A percentile compares a stretch with the other conserved stretches of the same genome.
Evolutionary conservation across 2,329 filamentous ascomycete species (phyloP).

Genomic region (Triangularia setosa): DNA sequence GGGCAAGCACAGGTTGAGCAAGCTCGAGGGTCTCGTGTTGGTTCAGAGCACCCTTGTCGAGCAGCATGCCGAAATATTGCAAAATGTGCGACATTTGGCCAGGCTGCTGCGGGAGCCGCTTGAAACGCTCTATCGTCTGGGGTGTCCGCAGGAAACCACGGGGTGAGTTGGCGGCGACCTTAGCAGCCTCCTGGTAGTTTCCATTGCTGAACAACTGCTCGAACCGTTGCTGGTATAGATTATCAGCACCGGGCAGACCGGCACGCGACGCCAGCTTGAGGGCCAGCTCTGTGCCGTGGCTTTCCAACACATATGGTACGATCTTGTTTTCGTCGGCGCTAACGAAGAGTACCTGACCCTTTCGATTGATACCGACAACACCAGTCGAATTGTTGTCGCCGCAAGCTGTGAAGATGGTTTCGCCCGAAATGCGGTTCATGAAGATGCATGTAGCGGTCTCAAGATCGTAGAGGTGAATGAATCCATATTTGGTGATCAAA

Average conservation of each 20-base stretch:
- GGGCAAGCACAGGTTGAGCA: slow-evolving; percentile 83
- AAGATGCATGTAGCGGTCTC: slow-evolving; percentile 95
- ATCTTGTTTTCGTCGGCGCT: slow-evolving; percentile 88
- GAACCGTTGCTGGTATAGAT: slow-evolving; percentile 89
- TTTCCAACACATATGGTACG: slow-evolving; percentile 92
- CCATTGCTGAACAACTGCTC: slow-evolving; percentile 78
- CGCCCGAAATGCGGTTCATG: slow-evolving; percentile 99
- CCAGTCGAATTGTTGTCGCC: slow-evolving; percentile 79
- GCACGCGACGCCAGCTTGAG: slow-evolving; percentile 95
- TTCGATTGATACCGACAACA: slow-evolving; percentile 92
- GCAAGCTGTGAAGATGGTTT: slow-evolving; percentile 96
- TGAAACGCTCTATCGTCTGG: slow-evolving; percentile 95
- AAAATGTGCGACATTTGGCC: slow-evolving; percentile 91
- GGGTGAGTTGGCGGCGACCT: slow-evolving; percentile 94
- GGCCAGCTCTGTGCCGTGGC: slow-evolving; percentile 89
- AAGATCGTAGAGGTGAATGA: slow-evolving; percentile 97
- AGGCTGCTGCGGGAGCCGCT: slow-evolving; percentile 73
- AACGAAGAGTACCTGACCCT: slow-evolving; percentile 93
- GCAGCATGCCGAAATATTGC: slow-evolving; percentile 95
- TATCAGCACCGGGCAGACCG: slow-evolving; percentile 88
- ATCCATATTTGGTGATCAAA: slow-evolving; percentile 97
- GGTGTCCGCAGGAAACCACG: slow-evolving; percentile 90
- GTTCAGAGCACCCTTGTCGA: slow-evolving; percentile 93
- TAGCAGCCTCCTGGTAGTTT: slow-evolving; percentile 84
- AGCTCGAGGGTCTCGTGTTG: slow-evolving; percentile 91